Evolutionary conservation across 805 yeast genomes (phyloP).

Genomic region (Yamadazyma paraphyllophila): DNA sequence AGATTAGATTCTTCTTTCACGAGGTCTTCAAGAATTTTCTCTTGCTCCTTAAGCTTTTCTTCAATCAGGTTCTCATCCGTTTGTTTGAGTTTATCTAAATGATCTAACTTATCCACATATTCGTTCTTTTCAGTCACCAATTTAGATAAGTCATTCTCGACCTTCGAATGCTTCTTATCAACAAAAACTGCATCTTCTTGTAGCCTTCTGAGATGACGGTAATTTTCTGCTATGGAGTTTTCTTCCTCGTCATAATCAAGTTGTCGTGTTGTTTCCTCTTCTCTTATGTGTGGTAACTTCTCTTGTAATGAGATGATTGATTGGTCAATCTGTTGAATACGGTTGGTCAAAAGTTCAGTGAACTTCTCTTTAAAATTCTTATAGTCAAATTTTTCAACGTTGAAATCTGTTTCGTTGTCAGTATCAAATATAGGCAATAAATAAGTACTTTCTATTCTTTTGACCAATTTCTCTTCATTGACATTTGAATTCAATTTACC

Average conservation of each 20-base stretch:
- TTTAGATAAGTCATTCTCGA: conserved; percentile 28
- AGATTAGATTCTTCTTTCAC: conserved; percentile 26
- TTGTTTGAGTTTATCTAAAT: conserved; percentile 11
- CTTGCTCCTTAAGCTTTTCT: conserved; percentile 20
- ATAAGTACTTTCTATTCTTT: conserved; percentile 19
- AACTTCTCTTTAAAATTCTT: conserved; percentile 26
- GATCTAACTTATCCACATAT: conserved; percentile 13
- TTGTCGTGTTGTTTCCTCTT: conserved; percentile 31
- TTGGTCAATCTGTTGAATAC: conserved; percentile 21
- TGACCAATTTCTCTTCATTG: conserved; percentile 25
- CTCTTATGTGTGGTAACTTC: conserved; percentile 22
- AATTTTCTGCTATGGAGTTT: conserved; percentile 29
- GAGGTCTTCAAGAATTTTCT: conserved; percentile 20
- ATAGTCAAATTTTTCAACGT: conserved; percentile 21
- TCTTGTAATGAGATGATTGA: conserved; percentile 13
- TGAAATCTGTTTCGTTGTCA: conserved; percentile 9
- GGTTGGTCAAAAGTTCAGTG: conserved; percentile 24
- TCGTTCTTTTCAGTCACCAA: conserved; percentile 17
- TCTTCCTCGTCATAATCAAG: conserved; percentile 32
- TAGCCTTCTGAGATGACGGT: conserved; percentile 29
- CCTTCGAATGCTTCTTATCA: conserved; percentile 32
- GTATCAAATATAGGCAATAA: conserved; percentile 5
- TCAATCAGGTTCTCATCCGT: conserved; percentile 4
- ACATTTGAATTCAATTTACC: conserved; percentile 17
- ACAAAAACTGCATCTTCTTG: conserved; percentile 34